Percentiles rank a stretch among this genome's conserved stretches.
These are phyloP conservation scores for Tetrahymena malaccensis DNA, from an alignment of 73 alveolate genomes.

Conservation along the genomic window DNA sequence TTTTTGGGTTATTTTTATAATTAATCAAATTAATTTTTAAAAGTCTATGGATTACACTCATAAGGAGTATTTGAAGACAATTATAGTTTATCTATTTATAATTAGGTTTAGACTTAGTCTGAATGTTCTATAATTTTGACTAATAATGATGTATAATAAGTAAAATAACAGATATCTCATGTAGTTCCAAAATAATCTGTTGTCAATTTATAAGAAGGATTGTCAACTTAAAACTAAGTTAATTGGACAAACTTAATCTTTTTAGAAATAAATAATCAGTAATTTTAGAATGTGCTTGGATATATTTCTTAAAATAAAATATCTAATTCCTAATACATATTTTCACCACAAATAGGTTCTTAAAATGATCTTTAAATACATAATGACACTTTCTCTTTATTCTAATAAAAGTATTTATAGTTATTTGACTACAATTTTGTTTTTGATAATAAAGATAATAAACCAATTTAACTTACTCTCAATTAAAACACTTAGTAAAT, in stretches of 20 bases:
- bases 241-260: background rate
- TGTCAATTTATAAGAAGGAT: background rate
- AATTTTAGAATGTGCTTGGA: background rate
- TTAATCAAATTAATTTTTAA: no score
- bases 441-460: no score
- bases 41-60: background rate
- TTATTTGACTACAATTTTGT: no score
- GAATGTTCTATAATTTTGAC: background rate
- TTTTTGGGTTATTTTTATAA: background rate
- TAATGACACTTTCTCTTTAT: background rate
- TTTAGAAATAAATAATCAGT: no score
- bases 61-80: background rate
- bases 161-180: background rate
- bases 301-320: background rate
- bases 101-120: background rate
- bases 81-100: background rate
- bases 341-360: background rate
- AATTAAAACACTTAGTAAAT: no score
- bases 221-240: background rate
- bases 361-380: no score
- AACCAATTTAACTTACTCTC: no score
- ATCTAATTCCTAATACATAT: background rate
- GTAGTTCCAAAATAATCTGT: background rate
- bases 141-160: background rate
- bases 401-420: no score